Evolutionary conservation across 2,329 filamentous ascomycete species (phyloP).

Genomic region (Pseudocercospora pini-densiflorae): DNA sequence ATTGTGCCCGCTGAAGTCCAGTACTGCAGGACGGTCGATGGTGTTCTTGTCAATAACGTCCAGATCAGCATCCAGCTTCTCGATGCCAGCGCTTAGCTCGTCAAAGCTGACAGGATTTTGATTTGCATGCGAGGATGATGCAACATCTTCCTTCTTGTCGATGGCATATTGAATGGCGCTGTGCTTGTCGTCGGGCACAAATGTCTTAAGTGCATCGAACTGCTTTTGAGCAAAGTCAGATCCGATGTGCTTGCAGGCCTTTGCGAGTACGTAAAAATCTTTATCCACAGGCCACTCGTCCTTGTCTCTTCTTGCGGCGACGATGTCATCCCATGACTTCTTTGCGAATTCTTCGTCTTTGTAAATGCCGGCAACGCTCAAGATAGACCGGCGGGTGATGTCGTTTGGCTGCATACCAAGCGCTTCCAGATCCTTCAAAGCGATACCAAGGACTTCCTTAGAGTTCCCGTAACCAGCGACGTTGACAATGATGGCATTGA

Average conservation of each 20-base stretch:
- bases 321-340: slow-evolving; percentile 39
- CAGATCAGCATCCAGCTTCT: slow-evolving; percentile 32
- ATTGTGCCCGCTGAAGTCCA: slow-evolving; percentile 42
- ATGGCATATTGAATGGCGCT: slow-evolving; percentile 18
- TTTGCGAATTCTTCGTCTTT: slow-evolving; percentile 35
- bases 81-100: slow-evolving; percentile 13
- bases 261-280: slow-evolving; percentile 37
- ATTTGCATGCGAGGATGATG: neutral
- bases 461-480: slow-evolving; percentile 39
- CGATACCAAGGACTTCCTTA: slow-evolving; percentile 35
- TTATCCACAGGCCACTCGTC: slow-evolving; percentile 24
- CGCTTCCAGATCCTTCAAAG: slow-evolving; percentile 36
- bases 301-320: slow-evolving; percentile 20
- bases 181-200: slow-evolving; percentile 15
- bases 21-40: slow-evolving; percentile 24
- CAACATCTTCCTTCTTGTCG: slow-evolving; percentile 6
- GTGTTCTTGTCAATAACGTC: slow-evolving; percentile 31
- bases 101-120: slow-evolving; percentile 8
- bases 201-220: slow-evolving; percentile 19
- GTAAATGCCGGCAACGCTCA: slow-evolving; percentile 41
- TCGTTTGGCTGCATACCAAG: slow-evolving; percentile 36
- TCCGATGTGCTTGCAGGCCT: slow-evolving; percentile 28
- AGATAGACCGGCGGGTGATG: slow-evolving; percentile 41
- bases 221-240: slow-evolving; percentile 31
- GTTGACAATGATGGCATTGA: slow-evolving; percentile 45